These are phyloP conservation scores for Venturia nashicola DNA, from an alignment of 2,329 filamentous ascomycete genomes.

Conservation along the genomic window DNA sequence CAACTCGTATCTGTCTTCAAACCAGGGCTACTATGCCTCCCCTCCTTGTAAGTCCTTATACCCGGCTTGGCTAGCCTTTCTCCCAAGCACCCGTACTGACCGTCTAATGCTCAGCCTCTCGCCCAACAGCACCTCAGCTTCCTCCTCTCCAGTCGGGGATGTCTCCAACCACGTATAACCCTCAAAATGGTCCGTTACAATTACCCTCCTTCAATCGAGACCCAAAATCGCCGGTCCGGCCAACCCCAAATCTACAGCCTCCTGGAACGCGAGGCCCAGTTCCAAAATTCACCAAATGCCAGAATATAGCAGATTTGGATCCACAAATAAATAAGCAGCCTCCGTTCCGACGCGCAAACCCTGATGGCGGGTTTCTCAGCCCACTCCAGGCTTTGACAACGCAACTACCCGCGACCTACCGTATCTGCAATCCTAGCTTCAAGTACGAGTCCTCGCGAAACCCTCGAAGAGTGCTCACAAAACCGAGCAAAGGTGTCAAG, in stretches of 20 bases:
- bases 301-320: slow-evolving; percentile 59
- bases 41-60: slow-evolving; percentile 21
- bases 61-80: slow-evolving; percentile 12
- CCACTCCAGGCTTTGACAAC: slow-evolving; percentile 90
- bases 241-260: slow-evolving; percentile 36
- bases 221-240: slow-evolving; percentile 34
- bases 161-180: slow-evolving; percentile 57
- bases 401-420: slow-evolving; percentile 87
- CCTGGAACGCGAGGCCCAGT: slow-evolving; percentile 51
- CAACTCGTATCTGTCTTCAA: slow-evolving; percentile 44
- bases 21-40: slow-evolving; percentile 47
- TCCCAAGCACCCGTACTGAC: slow-evolving; percentile 13
- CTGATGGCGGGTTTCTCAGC: slow-evolving; percentile 95
- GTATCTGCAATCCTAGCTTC: slow-evolving; percentile 95
- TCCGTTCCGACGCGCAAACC: slow-evolving; percentile 82
- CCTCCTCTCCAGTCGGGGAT: slow-evolving; percentile 63
- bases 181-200: slow-evolving; percentile 55
- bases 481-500: slow-evolving; percentile 96
- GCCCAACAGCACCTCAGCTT: slow-evolving; percentile 53
- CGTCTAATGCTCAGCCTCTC: slow-evolving; percentile 20
- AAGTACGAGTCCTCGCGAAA: slow-evolving; percentile 98
- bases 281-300: slow-evolving; percentile 76
- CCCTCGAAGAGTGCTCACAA: slow-evolving; percentile 86
- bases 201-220: slow-evolving; percentile 54
- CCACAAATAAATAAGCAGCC: slow-evolving; percentile 81